A percentile compares a stretch with the other conserved stretches of the same genome.
phyloP scores from a whole-genome alignment of 768 basidiomycete species.

The Sistotremastrum suecicum region DNA sequence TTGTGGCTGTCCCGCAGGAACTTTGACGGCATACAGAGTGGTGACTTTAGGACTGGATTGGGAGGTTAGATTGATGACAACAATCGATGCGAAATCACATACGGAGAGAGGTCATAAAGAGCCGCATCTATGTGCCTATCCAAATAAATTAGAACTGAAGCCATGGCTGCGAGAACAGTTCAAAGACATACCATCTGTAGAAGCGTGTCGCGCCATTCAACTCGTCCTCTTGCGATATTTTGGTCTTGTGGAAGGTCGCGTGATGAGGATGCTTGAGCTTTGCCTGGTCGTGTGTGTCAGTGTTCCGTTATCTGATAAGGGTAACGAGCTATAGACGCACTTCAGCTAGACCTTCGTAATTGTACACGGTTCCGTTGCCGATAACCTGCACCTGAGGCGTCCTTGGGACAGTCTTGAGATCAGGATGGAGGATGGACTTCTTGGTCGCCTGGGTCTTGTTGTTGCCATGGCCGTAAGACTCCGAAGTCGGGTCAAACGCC shows the following conservation, averaged over 20 bases:
- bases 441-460: slow-evolving; percentile 64
- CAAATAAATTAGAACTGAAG: not conserved
- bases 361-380: slow-evolving; percentile 69
- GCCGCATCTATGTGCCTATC: slow-evolving; percentile 73
- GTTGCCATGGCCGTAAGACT: slow-evolving; percentile 75
- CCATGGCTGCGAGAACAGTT: not conserved
- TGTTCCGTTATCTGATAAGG: not conserved
- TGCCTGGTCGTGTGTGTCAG: slow-evolving; percentile 19
- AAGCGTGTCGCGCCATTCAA: slow-evolving; percentile 69
- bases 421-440: slow-evolving; percentile 77
- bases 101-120: slow-evolving; percentile 55
- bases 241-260: slow-evolving; percentile 75
- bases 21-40: slow-evolving; percentile 63
- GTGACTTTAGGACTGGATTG: slow-evolving; percentile 51
- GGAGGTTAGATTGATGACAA: not conserved
- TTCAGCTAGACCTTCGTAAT: slow-evolving; percentile 68
- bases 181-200: slow-evolving; percentile 52
- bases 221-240: slow-evolving; percentile 60
- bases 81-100: not conserved
- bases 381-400: slow-evolving; percentile 87
- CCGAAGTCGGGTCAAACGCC: slow-evolving; percentile 57
- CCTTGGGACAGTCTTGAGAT: slow-evolving; percentile 81
- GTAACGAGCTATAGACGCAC: slow-evolving; percentile 7
- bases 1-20: slow-evolving; percentile 56
- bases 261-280: slow-evolving; percentile 80